Evolutionary conservation across 1,284 basidiomycete genomes (phyloP), one percentile per base, ranked within the genome.

Genomic region (Ceratobasidium sp.): DNA sequence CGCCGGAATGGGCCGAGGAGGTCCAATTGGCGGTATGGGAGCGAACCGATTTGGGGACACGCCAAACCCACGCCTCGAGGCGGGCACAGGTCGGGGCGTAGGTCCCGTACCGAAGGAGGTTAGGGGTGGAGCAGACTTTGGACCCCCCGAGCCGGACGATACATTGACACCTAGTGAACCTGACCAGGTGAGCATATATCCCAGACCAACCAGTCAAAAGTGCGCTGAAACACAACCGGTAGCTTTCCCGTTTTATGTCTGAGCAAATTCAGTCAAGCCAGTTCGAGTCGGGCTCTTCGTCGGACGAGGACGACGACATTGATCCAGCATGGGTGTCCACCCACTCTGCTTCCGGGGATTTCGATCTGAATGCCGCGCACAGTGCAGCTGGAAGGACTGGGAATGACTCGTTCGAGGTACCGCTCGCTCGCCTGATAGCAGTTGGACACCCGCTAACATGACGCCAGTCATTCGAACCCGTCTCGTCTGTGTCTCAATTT

Each of bases 201-300:
- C 35, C 35, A 55, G n/a, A 50, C 20, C n/a, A 35, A 16, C 33
- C 46, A 7, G 57, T 20, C 27, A 35, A 62, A 68, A 52, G 35
- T 7, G 41, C 76, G 8, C 20, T 44, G 48, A n/a, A 27, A 68
- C 46, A 68, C 71, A 20, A 41, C 50, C 70, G 74, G 33, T 81
- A 94, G 93, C 94, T 94, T 83, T 90, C 92, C 55, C 88, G 90
- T 27, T 95, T 94, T 81, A 85, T 93, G 59, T 90, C 90, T 3
- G 90, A 92, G 80, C 92, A 94, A 81, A 91, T 94, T 82, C 89
- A 90, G 79, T 86, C 89, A 41, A 73, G 91, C 73, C 88, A 88
- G 70, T 88, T 90, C 77, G 87, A 87, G 18, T 89, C 88, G 1
- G 87, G 88, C 60, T 87, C 86, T 69, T 86, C 87, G 69, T 84